Percentiles rank a stretch among this genome's conserved stretches.
Conservation (phyloP, 2,329 filamentous ascomycete genomes). For the Sarocladium oryzae region DNA sequence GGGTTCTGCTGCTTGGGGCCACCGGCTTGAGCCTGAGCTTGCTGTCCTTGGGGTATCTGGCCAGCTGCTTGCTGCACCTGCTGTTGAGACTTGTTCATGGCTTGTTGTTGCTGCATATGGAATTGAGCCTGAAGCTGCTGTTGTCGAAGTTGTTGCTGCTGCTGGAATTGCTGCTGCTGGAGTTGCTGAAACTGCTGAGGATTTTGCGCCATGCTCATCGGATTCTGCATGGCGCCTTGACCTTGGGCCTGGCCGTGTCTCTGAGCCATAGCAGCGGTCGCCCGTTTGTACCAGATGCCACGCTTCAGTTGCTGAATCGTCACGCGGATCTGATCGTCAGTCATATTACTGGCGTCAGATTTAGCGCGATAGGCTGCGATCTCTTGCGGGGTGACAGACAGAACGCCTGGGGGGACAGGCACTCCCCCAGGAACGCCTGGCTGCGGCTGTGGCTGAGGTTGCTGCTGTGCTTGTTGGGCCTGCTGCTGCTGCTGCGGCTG, state of each 20-base stretch:
- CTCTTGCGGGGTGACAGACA: slow-evolving; percentile 28
- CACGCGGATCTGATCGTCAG: slow-evolving; percentile 27
- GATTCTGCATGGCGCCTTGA: slow-evolving; percentile 29
- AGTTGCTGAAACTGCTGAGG: slow-evolving; percentile 33
- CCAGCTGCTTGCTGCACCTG: slow-evolving; percentile 11
- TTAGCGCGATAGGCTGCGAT: slow-evolving; percentile 24
- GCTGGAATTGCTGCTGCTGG: slow-evolving; percentile 27
- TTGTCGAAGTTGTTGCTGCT: slow-evolving; percentile 29
- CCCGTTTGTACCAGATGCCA: slow-evolving; percentile 21
- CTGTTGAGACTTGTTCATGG: slow-evolving; percentile 11
- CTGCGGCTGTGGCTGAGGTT: slow-evolving; percentile 12
- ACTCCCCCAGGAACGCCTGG: slow-evolving; percentile 18
- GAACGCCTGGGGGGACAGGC: slow-evolving; percentile 22
- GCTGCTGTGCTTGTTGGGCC: slow-evolving; percentile 15
- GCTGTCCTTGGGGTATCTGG: slow-evolving; percentile 5
- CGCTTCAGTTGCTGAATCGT: slow-evolving; percentile 28
- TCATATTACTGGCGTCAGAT: slow-evolving; percentile 20
- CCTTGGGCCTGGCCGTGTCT: slow-evolving; percentile 21
- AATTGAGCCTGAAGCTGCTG: slow-evolving; percentile 30
- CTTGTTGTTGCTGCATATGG: slow-evolving; percentile 28
- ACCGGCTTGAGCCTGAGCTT: slow-evolving; percentile 16
- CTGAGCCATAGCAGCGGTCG: slow-evolving; percentile 10
- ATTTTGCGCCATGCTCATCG: slow-evolving; percentile 24
- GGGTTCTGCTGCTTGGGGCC: slow-evolving; percentile 23
- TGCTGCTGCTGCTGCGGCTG: slow-evolving; percentile 13